Conservation (phyloP, 2,329 filamentous ascomycete genomes). For the Lasiodiplodia theobromae region DNA sequence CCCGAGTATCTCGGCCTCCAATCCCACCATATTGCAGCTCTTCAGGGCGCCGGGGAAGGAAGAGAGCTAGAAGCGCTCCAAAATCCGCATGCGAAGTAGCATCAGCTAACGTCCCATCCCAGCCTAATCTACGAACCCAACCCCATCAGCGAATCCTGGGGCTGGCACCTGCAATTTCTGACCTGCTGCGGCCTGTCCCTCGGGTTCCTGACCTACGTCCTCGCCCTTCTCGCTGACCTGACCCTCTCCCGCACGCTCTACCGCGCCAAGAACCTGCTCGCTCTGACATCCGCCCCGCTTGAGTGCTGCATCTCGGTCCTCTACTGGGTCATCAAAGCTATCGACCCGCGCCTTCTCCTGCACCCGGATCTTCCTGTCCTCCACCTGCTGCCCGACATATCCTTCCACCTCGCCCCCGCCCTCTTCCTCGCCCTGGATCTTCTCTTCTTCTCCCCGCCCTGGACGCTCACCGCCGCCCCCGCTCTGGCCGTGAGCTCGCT, state of each 20-base stretch:
- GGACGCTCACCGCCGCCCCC: constrained; percentile 68
- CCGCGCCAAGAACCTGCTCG: constrained; percentile 70
- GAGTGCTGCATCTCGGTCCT: constrained; percentile 74
- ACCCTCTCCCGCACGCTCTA: constrained; percentile 67
- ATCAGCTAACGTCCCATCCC: constrained; percentile 30
- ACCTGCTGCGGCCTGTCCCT: constrained; percentile 69
- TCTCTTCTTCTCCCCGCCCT: constrained; percentile 74
- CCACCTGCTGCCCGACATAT: constrained; percentile 34
- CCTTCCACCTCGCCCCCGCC: constrained; percentile 70
- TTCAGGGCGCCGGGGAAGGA: background rate
- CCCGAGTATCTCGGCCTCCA: background rate
- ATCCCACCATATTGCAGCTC: background rate
- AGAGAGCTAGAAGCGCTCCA: background rate
- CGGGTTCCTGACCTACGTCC: constrained; percentile 65
- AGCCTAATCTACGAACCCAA: constrained; percentile 19
- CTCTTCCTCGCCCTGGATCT: constrained; percentile 70
- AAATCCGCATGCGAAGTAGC: background rate
- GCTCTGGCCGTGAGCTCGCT: constrained; percentile 64
- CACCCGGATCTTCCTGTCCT: constrained; percentile 30
- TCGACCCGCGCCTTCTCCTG: constrained; percentile 24
- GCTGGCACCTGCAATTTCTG: constrained; percentile 75
- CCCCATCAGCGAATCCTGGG: constrained; percentile 41
- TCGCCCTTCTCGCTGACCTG: constrained; percentile 70
- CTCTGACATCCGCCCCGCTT: constrained; percentile 71
- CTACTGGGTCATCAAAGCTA: constrained; percentile 72